Evolutionary conservation across 2,329 filamentous ascomycete genomes (phyloP).

Genomic region (Plenodomus tracheiphilus): DNA sequence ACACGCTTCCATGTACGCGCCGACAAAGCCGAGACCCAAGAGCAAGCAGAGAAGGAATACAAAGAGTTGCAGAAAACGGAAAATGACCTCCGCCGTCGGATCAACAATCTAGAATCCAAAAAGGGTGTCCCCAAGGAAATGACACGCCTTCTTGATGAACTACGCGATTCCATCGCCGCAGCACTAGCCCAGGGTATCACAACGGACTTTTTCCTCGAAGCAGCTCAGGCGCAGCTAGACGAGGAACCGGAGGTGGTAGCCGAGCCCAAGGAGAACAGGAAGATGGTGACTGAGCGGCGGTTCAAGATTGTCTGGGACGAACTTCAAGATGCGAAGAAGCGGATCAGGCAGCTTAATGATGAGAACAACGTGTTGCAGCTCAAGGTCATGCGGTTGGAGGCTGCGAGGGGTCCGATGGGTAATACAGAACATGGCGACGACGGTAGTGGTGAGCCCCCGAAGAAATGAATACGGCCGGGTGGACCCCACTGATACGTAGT

Average conservation of each 20-base stretch:
- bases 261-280: slow-evolving; percentile 9
- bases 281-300: slow-evolving; percentile 17
- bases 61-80: slow-evolving; percentile 20
- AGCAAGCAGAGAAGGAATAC: slow-evolving; percentile 18
- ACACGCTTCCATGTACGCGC: slow-evolving; percentile 15
- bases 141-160: slow-evolving; percentile 17
- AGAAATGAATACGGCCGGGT: neutral
- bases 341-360: slow-evolving; percentile 20
- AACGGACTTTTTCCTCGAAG: slow-evolving; percentile 9
- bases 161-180: slow-evolving; percentile 13
- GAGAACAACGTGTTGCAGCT: slow-evolving; percentile 19
- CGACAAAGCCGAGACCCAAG: slow-evolving; percentile 7
- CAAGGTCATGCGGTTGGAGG: neutral
- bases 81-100: slow-evolving; percentile 15
- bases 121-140: slow-evolving; percentile 24
- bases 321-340: slow-evolving; percentile 13
- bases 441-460: neutral
- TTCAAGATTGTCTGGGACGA: slow-evolving; percentile 14
- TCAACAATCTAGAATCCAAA: slow-evolving; percentile 14
- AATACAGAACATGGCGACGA: neutral
- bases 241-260: slow-evolving; percentile 7
- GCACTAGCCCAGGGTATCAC: slow-evolving; percentile 14
- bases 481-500: neutral
- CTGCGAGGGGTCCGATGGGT: neutral
- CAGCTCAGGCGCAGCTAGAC: slow-evolving; percentile 8